Conservation (phyloP, 108 stramenopile genomes). For the Stephanodiscus minutulus region DNA sequence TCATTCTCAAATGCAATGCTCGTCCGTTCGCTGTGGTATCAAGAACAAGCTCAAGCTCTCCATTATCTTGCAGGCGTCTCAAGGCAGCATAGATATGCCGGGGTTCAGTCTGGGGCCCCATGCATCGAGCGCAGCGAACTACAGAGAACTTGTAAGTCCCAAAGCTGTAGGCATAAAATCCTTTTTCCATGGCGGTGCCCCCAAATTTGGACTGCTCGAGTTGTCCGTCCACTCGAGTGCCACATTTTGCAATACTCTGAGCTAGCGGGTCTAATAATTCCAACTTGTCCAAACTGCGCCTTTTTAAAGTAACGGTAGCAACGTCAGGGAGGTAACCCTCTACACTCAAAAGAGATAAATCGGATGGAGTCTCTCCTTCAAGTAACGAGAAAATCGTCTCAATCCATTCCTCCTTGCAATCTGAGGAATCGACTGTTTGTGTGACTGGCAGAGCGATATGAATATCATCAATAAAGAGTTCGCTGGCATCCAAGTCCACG, state of each 20-base stretch:
- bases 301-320: conserved; percentile 72
- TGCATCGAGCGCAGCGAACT: conserved; percentile 57
- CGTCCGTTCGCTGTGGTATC: conserved; percentile 57
- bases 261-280: conserved; percentile 60
- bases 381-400: conserved; percentile 82
- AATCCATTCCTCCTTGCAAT: conserved; percentile 86
- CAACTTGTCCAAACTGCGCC: conserved; percentile 68
- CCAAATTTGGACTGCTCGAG: conserved; percentile 20
- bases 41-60: conserved; percentile 76
- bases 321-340: conserved; percentile 73
- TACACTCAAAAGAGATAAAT: conserved; percentile 56
- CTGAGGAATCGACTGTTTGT: conserved; percentile 50
- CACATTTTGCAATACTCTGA: conserved; percentile 55
- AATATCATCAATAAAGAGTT: conserved; percentile 38
- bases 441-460: conserved; percentile 66
- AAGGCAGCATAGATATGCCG: conserved; percentile 88
- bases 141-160: conserved; percentile 79
- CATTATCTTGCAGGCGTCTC: conserved; percentile 63
- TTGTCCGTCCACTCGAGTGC: conserved; percentile 47
- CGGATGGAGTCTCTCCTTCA: conserved; percentile 56
- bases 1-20: conserved; percentile 59
- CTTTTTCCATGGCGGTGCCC: conserved; percentile 53
- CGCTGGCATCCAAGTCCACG: conserved; percentile 18
- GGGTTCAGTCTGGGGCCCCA: conserved; percentile 75
- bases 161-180: conserved; percentile 73